Base-by-base conservation (phyloP, 1,284 basidiomycete species). In the Cutaneotrichosporon cavernicola region DNA sequence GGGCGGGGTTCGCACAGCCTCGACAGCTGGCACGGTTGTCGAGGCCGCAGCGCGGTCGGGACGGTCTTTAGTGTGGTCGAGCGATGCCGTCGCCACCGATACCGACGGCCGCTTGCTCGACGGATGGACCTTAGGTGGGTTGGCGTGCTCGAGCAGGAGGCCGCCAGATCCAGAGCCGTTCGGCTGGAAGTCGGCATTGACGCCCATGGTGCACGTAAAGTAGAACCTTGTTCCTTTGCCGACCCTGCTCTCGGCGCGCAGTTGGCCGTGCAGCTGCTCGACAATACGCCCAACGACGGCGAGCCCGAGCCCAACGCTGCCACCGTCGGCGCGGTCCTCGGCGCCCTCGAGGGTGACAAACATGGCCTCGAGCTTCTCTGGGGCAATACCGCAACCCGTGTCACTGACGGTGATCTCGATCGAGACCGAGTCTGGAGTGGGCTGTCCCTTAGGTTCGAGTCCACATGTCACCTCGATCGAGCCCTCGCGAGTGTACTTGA, bases 271-370 rank as follows among this genome's bases (percentile, higher is more conserved):
- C 0, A 92, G 83, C 71, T 91, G 90, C 74, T 89, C 88, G 7
- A 92, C 88, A 38, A 91, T 90, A n/a, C 90, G 84, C 0, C 89
- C 89, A 5, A 91, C 90, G 8, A 92, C 88, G 13, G 91, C 90
- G 9, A 92, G 82, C 31, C 90, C 90, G 13, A 92, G 83, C 14
- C 90, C 89, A 2, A 76, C 56, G 13, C 71, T 68, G 2, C 69
- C 69, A 10, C 32, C 46, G 50, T 56, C 62, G 52, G 60, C 22
- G 18, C 55, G 43, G 77, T 86, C 86, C 68, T 91, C 90, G 3
- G 91, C 89, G 70, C 91, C 89, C 78, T 93, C 91, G 66, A 95
- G 90, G 65, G 92, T 90, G 59, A 91, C 83, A 81, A 94, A 94
- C 65, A 94, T 91, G 63, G 86, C 86, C 75, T 91, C 89, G 30